Evolutionary conservation across 2,329 filamentous ascomycete genomes (phyloP), one percentile per base, ranked within the genome.

Genomic region (Setomelanomma holmii): DNA sequence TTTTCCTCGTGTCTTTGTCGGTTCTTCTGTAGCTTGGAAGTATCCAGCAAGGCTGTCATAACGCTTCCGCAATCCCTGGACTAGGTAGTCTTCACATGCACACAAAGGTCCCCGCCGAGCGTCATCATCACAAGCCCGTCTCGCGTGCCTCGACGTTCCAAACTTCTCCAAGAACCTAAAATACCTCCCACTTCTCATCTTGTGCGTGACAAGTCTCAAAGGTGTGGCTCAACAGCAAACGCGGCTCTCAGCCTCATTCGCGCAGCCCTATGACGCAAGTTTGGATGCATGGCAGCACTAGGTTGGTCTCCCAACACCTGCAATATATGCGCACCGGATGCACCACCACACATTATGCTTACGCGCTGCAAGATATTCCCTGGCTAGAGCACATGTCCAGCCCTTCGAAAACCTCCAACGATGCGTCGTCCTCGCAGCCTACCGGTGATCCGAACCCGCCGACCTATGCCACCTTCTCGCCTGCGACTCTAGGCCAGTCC

Each of bases 381-480:
- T 76, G 74, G 75, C 61, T 75, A 68, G 68, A 72, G 65, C 70
- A 71, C 59, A 77, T 77, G 75, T 76, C 73, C 66, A 67, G 68
- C 50, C 63, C 70, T 53, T 67, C 74, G 10, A 67, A 66, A 61
- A 55, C 69, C 68, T 56, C 61, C 43, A 66, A 74, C 61, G 72
- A 76, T 69, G 69, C 64, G 58, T 69, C 73, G 61, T 68, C 72
- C 49, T 61, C 72, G 62, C 64, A 67, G 55, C 65, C 71, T 24
- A 59, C 64, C 50, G 73, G 69, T 61, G 76, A 82, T 75, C 78
- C 76, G 55, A 74, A 74, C 48, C 82, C 85, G 49, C 89, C 91
- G 40, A 98, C 93, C 40, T 87, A 90, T 71, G 95, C 95, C 59
- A 85, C 90, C 67, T 99, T 99, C 79, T 95, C 93, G 4, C 93